Conservation (phyloP, 1,139 yeast genomes). For the Sugiyamaella japonica region DNA sequence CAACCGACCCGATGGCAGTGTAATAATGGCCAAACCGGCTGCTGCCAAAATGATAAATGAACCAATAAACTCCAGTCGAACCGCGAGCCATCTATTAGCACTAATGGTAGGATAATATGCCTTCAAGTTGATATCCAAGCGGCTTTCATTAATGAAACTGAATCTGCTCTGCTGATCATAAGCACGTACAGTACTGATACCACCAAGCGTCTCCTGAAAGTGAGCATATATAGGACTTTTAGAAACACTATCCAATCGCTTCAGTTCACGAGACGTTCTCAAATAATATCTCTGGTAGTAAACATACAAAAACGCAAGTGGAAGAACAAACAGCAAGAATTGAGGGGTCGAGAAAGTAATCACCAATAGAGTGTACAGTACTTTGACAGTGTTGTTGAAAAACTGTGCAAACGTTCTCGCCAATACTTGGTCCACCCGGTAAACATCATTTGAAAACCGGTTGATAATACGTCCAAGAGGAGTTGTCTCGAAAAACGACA, state of each 20-base stretch:
- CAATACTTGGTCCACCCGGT: slow-evolving; percentile 84
- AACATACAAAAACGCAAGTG: slow-evolving; percentile 68
- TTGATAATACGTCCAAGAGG: slow-evolving; percentile 94
- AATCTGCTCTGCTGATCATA: slow-evolving; percentile 77
- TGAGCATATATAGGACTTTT: slow-evolving; percentile 95
- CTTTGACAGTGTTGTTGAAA: slow-evolving; percentile 69
- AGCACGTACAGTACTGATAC: slow-evolving; percentile 88
- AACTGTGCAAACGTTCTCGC: slow-evolving; percentile 85
- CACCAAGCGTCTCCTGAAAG: slow-evolving; percentile 92
- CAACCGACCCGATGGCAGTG: slow-evolving; percentile 65
- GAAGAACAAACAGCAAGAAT: slow-evolving; percentile 68
- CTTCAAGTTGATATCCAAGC: slow-evolving; percentile 81
- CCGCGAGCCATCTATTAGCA: slow-evolving; percentile 97
- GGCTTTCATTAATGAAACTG: slow-evolving; percentile 66
- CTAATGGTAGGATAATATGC: slow-evolving; percentile 93
- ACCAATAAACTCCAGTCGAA: slow-evolving; percentile 86
- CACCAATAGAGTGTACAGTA: slow-evolving; percentile 77
- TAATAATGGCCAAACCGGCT: slow-evolving; percentile 73
- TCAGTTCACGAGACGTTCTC: slow-evolving; percentile 88
- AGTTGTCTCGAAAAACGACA: slow-evolving; percentile 96
- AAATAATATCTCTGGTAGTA: slow-evolving; percentile 89
- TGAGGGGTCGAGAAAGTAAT: slow-evolving; percentile 89
- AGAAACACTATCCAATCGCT: slow-evolving; percentile 91
- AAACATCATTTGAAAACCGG: slow-evolving; percentile 90
- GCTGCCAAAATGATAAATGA: slow-evolving; percentile 83